These are phyloP conservation scores for Globisporangium splendens DNA, from an alignment of 352 stramenopile genomes.

Conservation along the genomic window DNA sequence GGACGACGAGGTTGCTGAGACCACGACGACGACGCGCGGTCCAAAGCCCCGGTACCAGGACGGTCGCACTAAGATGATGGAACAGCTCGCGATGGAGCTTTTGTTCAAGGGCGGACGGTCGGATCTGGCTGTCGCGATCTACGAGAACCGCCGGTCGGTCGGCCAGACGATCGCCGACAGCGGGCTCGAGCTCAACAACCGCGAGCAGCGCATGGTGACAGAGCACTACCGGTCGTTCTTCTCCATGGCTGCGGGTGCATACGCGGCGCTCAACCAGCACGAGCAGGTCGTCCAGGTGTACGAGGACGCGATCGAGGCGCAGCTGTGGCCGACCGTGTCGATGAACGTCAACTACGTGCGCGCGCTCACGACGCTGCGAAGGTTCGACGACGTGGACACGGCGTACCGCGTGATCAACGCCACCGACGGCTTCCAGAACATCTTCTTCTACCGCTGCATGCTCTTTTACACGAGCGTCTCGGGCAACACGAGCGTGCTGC, in stretches of 20 bases:
- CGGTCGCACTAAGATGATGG: constrained; percentile 11
- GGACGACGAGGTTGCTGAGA: background rate
- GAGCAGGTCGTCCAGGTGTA: constrained; percentile 9
- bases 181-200: constrained; percentile 9
- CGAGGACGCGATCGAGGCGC: background rate
- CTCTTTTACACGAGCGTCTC: constrained; percentile 6
- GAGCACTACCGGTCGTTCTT: constrained; percentile 17
- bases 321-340: constrained; percentile 13
- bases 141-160: constrained; percentile 13
- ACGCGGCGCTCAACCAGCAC: constrained; percentile 6
- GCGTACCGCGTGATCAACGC: constrained; percentile 6
- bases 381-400: constrained; percentile 1
- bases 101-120: constrained; percentile 6
- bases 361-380: constrained; percentile 8
- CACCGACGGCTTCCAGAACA: constrained; percentile 13
- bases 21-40: background rate
- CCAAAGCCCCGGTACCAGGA: constrained; percentile 7
- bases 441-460: constrained; percentile 16
- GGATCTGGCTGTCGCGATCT: constrained; percentile 12
- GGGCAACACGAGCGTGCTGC: constrained; percentile 1
- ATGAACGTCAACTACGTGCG: constrained; percentile 19
- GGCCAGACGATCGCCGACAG: background rate
- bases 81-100: constrained; percentile 13
- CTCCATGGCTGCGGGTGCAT: constrained; percentile 15
- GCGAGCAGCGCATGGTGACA: constrained; percentile 5